Percentiles rank a stretch among this genome's conserved stretches.
phyloP scores from a whole-genome alignment of 495 filamentous ascomycete genomes.

The Penicillium tannophilum region DNA sequence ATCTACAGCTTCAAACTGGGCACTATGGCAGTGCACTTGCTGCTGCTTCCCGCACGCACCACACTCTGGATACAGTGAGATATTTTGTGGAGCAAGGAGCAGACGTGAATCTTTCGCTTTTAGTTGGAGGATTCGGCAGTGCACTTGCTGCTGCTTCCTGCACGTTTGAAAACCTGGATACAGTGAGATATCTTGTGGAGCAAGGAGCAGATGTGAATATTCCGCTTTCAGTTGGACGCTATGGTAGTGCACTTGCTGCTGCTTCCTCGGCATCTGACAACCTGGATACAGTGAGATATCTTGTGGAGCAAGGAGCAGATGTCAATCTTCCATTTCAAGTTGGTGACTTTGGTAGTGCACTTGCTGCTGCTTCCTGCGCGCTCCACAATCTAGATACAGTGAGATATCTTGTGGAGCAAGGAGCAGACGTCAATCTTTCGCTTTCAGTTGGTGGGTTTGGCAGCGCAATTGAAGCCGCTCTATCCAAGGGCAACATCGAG shows the following conservation, averaged over 20 bases:
- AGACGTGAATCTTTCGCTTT: neutral
- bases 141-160: too few relatives aligned
- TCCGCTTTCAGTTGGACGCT: neutral
- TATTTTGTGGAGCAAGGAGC: neutral
- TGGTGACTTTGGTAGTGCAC: conserved; percentile 2
- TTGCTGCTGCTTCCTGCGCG: neutral
- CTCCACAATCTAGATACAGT: neutral
- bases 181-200: neutral
- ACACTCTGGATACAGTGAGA: neutral
- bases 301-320: neutral
- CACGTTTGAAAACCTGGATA: too few relatives aligned
- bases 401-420: neutral
- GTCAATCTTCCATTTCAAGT: neutral
- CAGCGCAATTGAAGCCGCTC: too few relatives aligned
- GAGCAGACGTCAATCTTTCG: neutral
- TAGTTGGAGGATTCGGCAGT: too few relatives aligned
- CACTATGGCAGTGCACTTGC: neutral
- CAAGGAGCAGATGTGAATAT: neutral
- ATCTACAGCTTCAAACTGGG: neutral
- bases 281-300: neutral
- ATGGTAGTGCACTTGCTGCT: neutral
- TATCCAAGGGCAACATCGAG: too few relatives aligned
- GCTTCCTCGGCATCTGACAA: neutral
- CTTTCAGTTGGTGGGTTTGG: neutral
- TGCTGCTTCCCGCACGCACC: neutral